These are phyloP conservation scores for Penicillium rolfsii DNA, from an alignment of 2,329 filamentous ascomycete genomes.

Conservation along the genomic window DNA sequence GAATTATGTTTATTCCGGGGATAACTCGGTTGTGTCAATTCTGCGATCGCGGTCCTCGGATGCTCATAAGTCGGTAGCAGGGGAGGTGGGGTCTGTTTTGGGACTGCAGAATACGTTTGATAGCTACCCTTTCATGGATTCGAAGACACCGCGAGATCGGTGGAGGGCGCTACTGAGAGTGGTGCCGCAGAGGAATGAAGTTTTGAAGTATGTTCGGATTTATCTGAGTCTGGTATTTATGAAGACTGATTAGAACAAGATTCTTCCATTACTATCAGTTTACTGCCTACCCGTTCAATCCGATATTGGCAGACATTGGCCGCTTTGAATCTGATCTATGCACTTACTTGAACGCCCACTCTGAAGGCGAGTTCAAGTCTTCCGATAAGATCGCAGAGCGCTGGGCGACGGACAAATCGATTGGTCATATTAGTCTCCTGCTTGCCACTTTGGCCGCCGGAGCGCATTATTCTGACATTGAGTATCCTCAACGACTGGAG, in stretches of 20 bases:
- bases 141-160: conserved; percentile 29
- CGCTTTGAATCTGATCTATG: conserved; percentile 37
- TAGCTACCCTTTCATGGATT: conserved; percentile 38
- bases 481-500: conserved; percentile 31
- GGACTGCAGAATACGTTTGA: conserved; percentile 38
- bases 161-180: conserved; percentile 33
- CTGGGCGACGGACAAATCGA: conserved; percentile 31
- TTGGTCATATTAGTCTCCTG: conserved; percentile 36
- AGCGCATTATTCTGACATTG: conserved; percentile 38
- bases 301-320: conserved; percentile 36
- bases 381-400: conserved; percentile 25
- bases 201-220: conserved; percentile 29
- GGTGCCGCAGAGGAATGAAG: conserved; percentile 30
- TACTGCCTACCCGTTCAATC: conserved; percentile 38
- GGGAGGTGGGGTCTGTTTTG: conserved; percentile 35
- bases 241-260: conserved; percentile 16
- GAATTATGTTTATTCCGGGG: conserved; percentile 35
- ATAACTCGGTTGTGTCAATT: conserved; percentile 38
- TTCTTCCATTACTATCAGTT: conserved; percentile 39
- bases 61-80: conserved; percentile 32
- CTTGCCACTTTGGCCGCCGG: conserved; percentile 36
- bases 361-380: conserved; percentile 29
- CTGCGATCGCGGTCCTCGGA: conserved; percentile 33
- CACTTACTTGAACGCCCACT: conserved; percentile 33
- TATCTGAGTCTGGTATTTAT: background rate